Conservation (phyloP, 305 asterid species). For the Fraxinus angustifolia region DNA sequence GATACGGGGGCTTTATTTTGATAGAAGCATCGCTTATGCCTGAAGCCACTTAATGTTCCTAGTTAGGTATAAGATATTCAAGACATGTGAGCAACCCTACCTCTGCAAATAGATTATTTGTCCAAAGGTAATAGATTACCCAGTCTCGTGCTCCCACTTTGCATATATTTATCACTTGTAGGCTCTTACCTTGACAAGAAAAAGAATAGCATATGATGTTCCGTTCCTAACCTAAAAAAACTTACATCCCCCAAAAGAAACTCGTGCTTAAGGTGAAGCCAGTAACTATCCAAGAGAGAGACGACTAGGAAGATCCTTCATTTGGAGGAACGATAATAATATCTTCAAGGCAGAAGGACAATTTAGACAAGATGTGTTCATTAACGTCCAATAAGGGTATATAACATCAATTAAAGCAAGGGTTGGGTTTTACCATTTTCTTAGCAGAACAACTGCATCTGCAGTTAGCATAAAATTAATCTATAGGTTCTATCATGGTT, state of each 20-base stretch:
- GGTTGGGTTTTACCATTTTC: background rate
- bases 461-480: background rate
- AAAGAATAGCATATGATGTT: background rate
- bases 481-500: background rate
- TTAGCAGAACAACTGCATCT: constrained; percentile 6
- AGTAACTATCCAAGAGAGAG: background rate
- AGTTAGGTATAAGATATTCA: background rate
- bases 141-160: background rate
- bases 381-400: background rate
- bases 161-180: background rate
- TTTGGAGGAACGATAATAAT: background rate
- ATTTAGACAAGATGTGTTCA: background rate
- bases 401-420: background rate
- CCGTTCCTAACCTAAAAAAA: background rate
- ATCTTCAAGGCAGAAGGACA: background rate
- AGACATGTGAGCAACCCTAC: background rate
- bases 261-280: background rate
- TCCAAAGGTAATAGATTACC: background rate
- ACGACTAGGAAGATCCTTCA: background rate
- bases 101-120: background rate
- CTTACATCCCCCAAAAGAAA: background rate
- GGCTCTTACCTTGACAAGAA: background rate
- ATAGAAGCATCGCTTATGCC: background rate
- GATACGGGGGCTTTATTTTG: background rate
- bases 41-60: background rate